Conservation (phyloP, 164 flowering plant genomes). For the Dillenia turbinata region DNA sequence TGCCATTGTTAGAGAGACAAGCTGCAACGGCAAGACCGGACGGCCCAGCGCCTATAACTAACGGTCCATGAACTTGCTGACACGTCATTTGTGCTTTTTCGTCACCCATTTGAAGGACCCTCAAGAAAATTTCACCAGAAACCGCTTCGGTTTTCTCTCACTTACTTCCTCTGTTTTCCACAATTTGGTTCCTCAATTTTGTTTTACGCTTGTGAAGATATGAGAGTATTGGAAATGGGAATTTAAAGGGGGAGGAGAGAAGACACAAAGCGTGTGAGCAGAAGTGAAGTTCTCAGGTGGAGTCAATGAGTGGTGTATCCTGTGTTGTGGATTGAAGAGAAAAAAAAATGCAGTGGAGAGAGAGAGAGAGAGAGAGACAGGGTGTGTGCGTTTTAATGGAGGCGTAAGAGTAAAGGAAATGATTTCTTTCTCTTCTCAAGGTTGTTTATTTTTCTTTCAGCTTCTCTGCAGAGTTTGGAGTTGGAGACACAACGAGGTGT, state of each 20-base stretch:
- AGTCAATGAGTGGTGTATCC: constrained; percentile 9
- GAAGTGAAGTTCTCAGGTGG: constrained; percentile 4
- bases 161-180: constrained; percentile 8
- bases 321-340: not conserved
- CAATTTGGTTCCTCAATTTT: not conserved
- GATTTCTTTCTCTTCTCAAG: constrained; percentile 38
- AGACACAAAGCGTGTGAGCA: constrained; percentile 1
- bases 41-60: constrained; percentile 91
- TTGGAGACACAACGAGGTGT: constrained; percentile 1
- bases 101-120: constrained; percentile 29
- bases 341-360: not conserved
- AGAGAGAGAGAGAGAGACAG: constrained; percentile 11
- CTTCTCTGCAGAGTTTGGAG: constrained; percentile 5
- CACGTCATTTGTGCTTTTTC: constrained; percentile 17
- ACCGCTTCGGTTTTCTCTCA: constrained; percentile 2
- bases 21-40: constrained; percentile 89
- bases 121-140: not conserved
- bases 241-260: constrained; percentile 4
- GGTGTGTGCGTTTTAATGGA: not conserved
- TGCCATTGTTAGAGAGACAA: constrained; percentile 45
- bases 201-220: not conserved
- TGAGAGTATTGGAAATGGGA: constrained; percentile 2
- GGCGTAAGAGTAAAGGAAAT: constrained; percentile 40
- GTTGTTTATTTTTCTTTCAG: constrained; percentile 10
- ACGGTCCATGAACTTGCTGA: constrained; percentile 46